phyloP scores from a whole-genome alignment of 345 rosid genomes.

The Gossypium turneri region DNA sequence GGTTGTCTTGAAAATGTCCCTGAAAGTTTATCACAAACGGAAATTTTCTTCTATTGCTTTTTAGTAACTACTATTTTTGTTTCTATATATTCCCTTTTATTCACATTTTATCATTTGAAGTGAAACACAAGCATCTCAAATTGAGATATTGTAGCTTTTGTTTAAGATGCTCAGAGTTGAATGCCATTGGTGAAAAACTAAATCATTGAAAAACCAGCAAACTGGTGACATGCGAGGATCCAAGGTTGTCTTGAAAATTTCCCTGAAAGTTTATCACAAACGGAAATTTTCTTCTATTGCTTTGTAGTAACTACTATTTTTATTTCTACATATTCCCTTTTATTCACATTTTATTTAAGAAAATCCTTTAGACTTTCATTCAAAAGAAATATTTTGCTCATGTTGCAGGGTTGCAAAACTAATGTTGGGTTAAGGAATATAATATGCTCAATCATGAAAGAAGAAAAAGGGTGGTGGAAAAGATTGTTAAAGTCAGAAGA shows the following conservation, averaged over 20 bases:
- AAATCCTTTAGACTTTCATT: background rate
- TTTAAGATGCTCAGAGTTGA: background rate
- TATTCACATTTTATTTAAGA: background rate
- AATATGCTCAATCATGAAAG: slow-evolving; percentile 68
- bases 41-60: background rate
- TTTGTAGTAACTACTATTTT: background rate
- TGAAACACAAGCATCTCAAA: too few species aligned
- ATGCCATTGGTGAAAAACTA: background rate
- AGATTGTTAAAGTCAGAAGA: slow-evolving; percentile 71
- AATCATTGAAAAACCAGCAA: background rate
- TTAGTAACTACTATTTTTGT: background rate
- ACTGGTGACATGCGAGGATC: background rate
- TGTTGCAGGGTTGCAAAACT: slow-evolving; percentile 66
- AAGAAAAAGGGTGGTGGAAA: slow-evolving; percentile 94
- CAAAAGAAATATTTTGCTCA: background rate
- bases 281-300: background rate
- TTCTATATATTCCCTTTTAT: background rate
- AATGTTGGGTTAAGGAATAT: slow-evolving; percentile 88
- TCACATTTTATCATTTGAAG: background rate
- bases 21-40: background rate
- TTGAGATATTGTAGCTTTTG: background rate
- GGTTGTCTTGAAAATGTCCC: background rate
- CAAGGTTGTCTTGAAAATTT: background rate
- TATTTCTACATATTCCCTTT: background rate
- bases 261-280: background rate